phyloP scores from a whole-genome alignment of 2,329 filamentous ascomycete species.

The Cladosporium cucumerinum region DNA sequence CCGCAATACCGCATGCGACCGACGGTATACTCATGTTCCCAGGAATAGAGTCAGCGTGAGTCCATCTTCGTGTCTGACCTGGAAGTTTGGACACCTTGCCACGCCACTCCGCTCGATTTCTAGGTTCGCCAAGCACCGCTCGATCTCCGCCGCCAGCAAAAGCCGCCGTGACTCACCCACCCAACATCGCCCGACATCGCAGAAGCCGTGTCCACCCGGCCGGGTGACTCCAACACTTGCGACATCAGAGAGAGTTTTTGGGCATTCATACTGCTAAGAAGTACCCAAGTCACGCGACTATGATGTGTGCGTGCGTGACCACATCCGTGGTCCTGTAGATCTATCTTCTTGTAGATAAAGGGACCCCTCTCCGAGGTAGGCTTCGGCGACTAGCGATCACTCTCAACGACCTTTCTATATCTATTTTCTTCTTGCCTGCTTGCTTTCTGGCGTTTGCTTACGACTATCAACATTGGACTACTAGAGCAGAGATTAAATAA shows the following conservation, averaged over 20 bases:
- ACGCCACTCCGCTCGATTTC: not conserved
- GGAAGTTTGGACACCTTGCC: not conserved
- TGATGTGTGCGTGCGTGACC: slow-evolving; percentile 2
- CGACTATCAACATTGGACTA: not conserved
- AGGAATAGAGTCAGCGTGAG: not conserved
- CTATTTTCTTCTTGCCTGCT: not conserved
- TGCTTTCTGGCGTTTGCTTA: not conserved
- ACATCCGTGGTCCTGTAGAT: not conserved
- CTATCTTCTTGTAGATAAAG: slow-evolving; percentile 9
- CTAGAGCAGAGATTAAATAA: not conserved
- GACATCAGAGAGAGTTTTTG: slow-evolving; percentile 1
- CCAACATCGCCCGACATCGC: slow-evolving; percentile 12
- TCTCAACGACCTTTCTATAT: not conserved
- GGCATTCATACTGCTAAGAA: not conserved
- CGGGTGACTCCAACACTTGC: slow-evolving; percentile 6
- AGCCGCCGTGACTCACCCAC: not conserved
- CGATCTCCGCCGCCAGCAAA: not conserved
- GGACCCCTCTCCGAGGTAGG: slow-evolving; percentile 11
- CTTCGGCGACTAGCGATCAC: not conserved
- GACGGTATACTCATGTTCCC: not conserved
- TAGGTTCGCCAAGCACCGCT: slow-evolving; percentile 4
- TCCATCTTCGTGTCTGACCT: not conserved
- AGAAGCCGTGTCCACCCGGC: slow-evolving; percentile 14
- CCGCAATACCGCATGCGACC: slow-evolving; percentile 7
- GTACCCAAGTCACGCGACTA: slow-evolving; percentile 7